Evolutionary conservation across 2,329 filamentous ascomycete species (phyloP), one percentile per base, ranked within the genome.

Genomic region (Elsinoe batatas): DNA sequence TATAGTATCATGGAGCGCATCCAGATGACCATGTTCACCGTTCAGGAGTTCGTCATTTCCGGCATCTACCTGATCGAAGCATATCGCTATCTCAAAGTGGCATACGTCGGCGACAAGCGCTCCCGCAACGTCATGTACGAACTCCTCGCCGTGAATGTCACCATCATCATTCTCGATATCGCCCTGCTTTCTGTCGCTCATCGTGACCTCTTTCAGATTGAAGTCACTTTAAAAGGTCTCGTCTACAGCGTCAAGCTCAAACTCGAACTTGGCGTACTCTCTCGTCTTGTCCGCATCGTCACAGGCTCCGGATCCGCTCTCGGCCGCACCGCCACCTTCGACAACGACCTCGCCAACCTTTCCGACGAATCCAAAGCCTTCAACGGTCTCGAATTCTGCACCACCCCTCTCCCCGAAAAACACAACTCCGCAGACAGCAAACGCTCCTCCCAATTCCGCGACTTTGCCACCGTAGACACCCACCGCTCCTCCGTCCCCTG

Each of bases 1-100:
- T 74, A 74, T 60, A 68, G 64, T 17, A 64, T 73, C 50, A 72
- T 72, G 69, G 72, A 74, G 58, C 72, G 72, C 59, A 69, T 72
- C 18, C 72, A 75, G 59, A 72, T 75, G 71, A 64, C 65, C 7
- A 67, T 66, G 13, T 74, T 74, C 63, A 71, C 70, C 56, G 15
- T 72, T 0, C 72, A 73, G 56, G 72, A 74, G 54, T 62, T 64
- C 17, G 60, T 61, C 36, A 68, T 67, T 13, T 65, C 63, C 1
- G 60, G 56, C 22, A 62, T 67, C 54, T 68, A 67, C 58, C 64
- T 68, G 18, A 36, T 61, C 42, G 64, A 66, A 51, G 54, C 55
- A 3, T 53, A 57, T 3, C 53, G 51, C 5, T 46, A 57, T 4
- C 57, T 60, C 13, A 57, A 57, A 22, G 54, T 60, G 6, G 36